Evolutionary conservation across 192 early-diverging fungal species (phyloP), one percentile per base, ranked within the genome.

Genomic region (Linnemannia schmuckeri): DNA sequence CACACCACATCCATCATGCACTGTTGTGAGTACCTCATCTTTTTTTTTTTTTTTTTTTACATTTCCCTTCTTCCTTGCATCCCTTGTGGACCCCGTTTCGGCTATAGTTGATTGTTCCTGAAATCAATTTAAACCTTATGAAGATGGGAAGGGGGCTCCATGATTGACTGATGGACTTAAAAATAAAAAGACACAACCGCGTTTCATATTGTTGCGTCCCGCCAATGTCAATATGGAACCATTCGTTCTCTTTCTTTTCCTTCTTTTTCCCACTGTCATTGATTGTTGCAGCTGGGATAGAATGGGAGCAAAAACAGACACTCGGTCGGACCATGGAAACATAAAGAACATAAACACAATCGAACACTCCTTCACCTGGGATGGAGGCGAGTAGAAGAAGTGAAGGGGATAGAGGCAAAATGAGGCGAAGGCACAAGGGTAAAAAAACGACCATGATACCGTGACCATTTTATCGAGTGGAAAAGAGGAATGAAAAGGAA

Each of bases 81-180:
- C 20, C 20, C 40, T 13, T 17, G 69, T 71, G 38, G 38, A 70
- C 20, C 38, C 35, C 69, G 13, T 66, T 33, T 66, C 27, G n/a
- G 55, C 24, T 63, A 8, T 63, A 30, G 57, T 63, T 66, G 49
- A 20, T 20, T 52, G 61, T 66, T 66, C 61, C 61, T 66, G 61
- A 66, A 33, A 66, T 66, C 61, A 66, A 66, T 66, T 33, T 66
- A 66, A 66, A 66, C 61, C 61, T 66, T 66, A 66, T 4, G 61
- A 66, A 66, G 10, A 46, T 46, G 44, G 44, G 44, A 10, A 46
- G n/a, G 24, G 57, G 20, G 8, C 55, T 27, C 13, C 49, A 18
- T 20, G 15, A 52, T 52, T 52, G 18, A 52, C 20, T 52, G 13
- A 66, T 30, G 27, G 61, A 33, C 61, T 30, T 30, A 35, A 66